Evolutionary conservation across 2,329 filamentous ascomycete genomes (phyloP).

Genomic region (Didymella exigua): DNA sequence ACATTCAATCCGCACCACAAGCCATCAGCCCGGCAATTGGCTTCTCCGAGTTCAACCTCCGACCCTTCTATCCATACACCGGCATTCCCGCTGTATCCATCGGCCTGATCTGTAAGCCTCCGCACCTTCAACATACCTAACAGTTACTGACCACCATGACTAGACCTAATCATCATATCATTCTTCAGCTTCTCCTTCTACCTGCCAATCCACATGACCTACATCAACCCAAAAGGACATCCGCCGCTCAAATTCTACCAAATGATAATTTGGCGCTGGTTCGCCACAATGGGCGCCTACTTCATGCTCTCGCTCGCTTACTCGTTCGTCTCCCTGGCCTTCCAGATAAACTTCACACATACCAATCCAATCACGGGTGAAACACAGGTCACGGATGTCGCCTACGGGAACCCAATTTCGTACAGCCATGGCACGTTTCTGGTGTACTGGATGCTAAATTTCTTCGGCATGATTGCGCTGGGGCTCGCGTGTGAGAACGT

Average conservation of each 20-base stretch:
- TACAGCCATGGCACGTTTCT: constrained; percentile 65
- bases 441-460: constrained; percentile 69
- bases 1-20: constrained; percentile 57
- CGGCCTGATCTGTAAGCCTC: constrained; percentile 60
- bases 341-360: constrained; percentile 63
- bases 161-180: constrained; percentile 67
- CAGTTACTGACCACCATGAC: not conserved
- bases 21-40: constrained; percentile 62
- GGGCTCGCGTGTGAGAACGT: constrained; percentile 70
- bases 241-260: constrained; percentile 64
- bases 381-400: constrained; percentile 48
- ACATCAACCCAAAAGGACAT: constrained; percentile 60
- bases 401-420: constrained; percentile 55
- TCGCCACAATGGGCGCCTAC: constrained; percentile 63
- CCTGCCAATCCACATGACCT: constrained; percentile 66
- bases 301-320: constrained; percentile 67
- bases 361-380: constrained; percentile 53
- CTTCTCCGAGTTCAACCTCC: constrained; percentile 62
- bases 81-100: constrained; percentile 65
- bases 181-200: constrained; percentile 72
- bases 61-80: constrained; percentile 63
- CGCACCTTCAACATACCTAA: not conserved
- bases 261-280: constrained; percentile 63
- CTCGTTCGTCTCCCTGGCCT: constrained; percentile 67
- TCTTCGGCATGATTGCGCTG: constrained; percentile 66